These are phyloP conservation scores for Diaporthe amygdali DNA, from an alignment of 2,329 filamentous ascomycete genomes.

Conservation along the genomic window DNA sequence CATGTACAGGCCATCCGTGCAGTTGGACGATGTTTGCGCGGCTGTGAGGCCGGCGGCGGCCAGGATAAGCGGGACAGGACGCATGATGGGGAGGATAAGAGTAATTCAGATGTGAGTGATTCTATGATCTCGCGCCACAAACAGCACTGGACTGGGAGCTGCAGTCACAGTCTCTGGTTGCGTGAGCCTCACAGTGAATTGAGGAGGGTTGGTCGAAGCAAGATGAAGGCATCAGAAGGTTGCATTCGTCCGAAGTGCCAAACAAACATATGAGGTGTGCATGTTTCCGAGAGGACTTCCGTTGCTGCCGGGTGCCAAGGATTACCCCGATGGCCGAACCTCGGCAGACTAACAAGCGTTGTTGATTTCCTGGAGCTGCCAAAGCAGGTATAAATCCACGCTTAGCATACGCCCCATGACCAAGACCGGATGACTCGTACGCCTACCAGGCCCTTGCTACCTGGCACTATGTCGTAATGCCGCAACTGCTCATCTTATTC, in stretches of 20 bases:
- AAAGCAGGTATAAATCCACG: neutral
- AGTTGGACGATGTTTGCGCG: slow-evolving; percentile 4
- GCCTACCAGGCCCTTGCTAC: neutral
- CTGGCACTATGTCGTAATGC: neutral
- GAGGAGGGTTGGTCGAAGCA: neutral
- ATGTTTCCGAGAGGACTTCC: neutral
- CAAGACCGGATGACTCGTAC: neutral
- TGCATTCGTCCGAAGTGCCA: neutral
- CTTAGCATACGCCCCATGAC: neutral
- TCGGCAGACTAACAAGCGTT: neutral
- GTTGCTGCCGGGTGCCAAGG: neutral
- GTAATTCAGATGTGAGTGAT: neutral
- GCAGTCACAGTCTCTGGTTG: neutral
- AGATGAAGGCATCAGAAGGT: neutral
- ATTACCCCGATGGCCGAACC: neutral
- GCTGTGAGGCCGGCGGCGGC: slow-evolving; percentile 10
- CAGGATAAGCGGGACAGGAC: neutral
- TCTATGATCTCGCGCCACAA: neutral
- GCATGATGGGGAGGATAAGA: neutral
- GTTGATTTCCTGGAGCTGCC: neutral
- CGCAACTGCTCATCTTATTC: neutral
- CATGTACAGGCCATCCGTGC: slow-evolving; percentile 29
- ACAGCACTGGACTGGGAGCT: neutral
- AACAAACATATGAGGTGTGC: neutral
- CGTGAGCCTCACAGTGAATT: neutral